Percentiles rank a stretch among this genome's conserved stretches.
Evolutionary conservation across 768 basidiomycete genomes (phyloP).

Genomic region (Gloeophyllum trabeum): DNA sequence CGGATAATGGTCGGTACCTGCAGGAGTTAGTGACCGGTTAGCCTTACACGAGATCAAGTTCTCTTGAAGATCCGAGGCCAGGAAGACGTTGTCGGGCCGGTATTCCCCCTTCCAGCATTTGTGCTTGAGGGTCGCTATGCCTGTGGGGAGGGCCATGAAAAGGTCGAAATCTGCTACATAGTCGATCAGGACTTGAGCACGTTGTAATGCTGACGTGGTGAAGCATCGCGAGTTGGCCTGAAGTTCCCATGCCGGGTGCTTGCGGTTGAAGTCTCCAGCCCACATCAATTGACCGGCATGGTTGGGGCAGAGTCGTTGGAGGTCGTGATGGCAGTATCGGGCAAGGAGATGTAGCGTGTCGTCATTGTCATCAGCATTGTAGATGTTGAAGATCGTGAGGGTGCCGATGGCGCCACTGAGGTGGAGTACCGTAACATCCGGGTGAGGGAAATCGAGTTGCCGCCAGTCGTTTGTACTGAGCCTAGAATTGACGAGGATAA

Average conservation of each 20-base stretch:
- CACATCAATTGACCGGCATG: slow-evolving; percentile 13
- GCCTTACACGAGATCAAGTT: slow-evolving; percentile 18
- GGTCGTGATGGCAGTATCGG: slow-evolving; percentile 1
- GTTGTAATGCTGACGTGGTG: slow-evolving; percentile 13
- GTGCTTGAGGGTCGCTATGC: slow-evolving; percentile 22
- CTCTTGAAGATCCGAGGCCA: slow-evolving; percentile 9
- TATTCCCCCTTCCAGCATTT: slow-evolving; percentile 20
- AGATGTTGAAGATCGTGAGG: slow-evolving; percentile 25
- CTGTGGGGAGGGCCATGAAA: slow-evolving; percentile 21
- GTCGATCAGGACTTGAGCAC: slow-evolving; percentile 16
- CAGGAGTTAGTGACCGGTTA: slow-evolving; percentile 5
- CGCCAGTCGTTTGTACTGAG: slow-evolving; percentile 8
- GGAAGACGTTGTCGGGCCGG: slow-evolving; percentile 33
- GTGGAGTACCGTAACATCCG: slow-evolving; percentile 19
- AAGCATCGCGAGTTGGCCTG: slow-evolving; percentile 22
- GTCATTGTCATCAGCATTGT: slow-evolving; percentile 20
- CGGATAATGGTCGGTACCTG: slow-evolving; percentile 28
- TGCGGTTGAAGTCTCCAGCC: slow-evolving; percentile 28
- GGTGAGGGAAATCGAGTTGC: neutral
- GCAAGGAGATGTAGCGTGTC: slow-evolving; percentile 8
- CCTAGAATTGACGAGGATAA: slow-evolving; percentile 7
- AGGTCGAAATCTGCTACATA: slow-evolving; percentile 16
- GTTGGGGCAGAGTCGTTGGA: neutral
- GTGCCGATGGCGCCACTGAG: slow-evolving; percentile 8
- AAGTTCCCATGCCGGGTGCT: slow-evolving; percentile 29